phyloP scores from a whole-genome alignment of 805 yeast genomes.

The Tanozyma kutaoensis region DNA sequence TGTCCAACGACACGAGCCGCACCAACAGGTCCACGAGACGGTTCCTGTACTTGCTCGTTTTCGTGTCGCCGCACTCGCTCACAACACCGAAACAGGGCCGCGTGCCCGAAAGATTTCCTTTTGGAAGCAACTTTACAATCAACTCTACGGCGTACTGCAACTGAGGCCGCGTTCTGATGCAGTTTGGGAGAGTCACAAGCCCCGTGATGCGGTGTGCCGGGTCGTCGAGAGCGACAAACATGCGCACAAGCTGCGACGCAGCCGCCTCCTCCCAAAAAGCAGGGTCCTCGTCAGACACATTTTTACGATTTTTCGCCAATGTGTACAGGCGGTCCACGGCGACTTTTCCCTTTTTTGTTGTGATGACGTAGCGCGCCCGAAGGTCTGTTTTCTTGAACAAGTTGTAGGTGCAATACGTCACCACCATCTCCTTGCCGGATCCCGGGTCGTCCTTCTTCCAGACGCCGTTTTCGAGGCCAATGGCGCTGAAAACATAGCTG shows the following conservation, averaged over 20 bases:
- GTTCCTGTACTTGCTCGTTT: constrained; percentile 30
- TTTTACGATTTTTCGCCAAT: too few relatives aligned
- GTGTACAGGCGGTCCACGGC: too few relatives aligned
- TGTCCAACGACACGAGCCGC: constrained; percentile 27
- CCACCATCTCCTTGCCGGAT: constrained; percentile 17
- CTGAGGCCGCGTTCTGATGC: too few relatives aligned
- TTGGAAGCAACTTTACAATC: constrained; percentile 20
- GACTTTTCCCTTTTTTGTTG: too few relatives aligned
- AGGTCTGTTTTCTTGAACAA: constrained; percentile 63
- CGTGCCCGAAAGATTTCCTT: constrained; percentile 33
- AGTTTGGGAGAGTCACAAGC: constrained; percentile 31
- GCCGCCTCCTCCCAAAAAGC: constrained; percentile 48
- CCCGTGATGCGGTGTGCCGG: constrained; percentile 47
- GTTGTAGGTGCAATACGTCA: constrained; percentile 61
- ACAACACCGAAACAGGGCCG: constrained; percentile 19
- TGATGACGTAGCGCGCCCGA: constrained; percentile 44
- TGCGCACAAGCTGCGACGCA: constrained; percentile 44
- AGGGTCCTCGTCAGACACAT: too few relatives aligned
- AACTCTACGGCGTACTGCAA: constrained; percentile 19
- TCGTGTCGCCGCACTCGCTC: constrained; percentile 16
- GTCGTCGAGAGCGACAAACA: constrained; percentile 38
- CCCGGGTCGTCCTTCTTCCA: constrained; percentile 2
- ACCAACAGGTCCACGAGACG: constrained; percentile 37
- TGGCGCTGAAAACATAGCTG: constrained; percentile 11
- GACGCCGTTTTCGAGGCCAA: constrained; percentile 18